Percentiles rank a stretch among this genome's conserved stretches.
Evolutionary conservation across 2,329 filamentous ascomycete species (phyloP).

Genomic region (Ophiocordyceps camponoti-leonardi): DNA sequence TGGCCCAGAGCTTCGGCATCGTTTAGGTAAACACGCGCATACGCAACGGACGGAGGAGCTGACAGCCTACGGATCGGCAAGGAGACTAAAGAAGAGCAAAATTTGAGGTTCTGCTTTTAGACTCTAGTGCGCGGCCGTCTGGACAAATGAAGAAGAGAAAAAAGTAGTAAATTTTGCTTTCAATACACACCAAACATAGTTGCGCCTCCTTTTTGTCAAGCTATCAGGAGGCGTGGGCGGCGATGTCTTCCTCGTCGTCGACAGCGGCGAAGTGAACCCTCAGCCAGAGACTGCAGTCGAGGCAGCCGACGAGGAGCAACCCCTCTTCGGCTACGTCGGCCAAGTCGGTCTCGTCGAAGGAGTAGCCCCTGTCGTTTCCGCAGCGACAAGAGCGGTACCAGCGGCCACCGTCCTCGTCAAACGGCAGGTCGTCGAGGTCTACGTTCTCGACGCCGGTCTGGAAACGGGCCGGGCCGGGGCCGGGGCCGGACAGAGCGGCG

Average conservation of each 20-base stretch:
- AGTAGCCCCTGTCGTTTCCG: constrained; percentile 43
- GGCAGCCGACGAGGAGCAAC: constrained; percentile 46
- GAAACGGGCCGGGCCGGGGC: constrained; percentile 14
- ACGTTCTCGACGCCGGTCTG: constrained; percentile 44
- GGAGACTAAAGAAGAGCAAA: constrained; percentile 25
- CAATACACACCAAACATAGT: constrained; percentile 12
- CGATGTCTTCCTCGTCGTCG: constrained; percentile 12
- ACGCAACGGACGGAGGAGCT: constrained; percentile 17
- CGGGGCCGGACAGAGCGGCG: constrained; percentile 1
- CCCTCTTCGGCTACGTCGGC: constrained; percentile 39
- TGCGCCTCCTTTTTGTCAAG: not conserved
- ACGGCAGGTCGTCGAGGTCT: constrained; percentile 47
- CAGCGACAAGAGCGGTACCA: constrained; percentile 47
- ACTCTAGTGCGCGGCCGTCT: constrained; percentile 38
- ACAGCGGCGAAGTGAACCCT: constrained; percentile 45
- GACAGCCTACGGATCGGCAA: constrained; percentile 18
- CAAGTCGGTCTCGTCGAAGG: constrained; percentile 40
- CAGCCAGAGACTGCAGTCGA: constrained; percentile 50
- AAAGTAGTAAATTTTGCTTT: constrained; percentile 32
- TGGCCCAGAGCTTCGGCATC: constrained; percentile 25
- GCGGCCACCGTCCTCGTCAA: constrained; percentile 25
- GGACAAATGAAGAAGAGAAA: constrained; percentile 29
- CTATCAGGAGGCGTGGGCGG: not conserved
- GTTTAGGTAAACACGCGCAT: constrained; percentile 28
- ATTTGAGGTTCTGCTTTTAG: constrained; percentile 35